phyloP scores from a whole-genome alignment of 1,284 basidiomycete species.

The Rhodotorula sp. region DNA sequence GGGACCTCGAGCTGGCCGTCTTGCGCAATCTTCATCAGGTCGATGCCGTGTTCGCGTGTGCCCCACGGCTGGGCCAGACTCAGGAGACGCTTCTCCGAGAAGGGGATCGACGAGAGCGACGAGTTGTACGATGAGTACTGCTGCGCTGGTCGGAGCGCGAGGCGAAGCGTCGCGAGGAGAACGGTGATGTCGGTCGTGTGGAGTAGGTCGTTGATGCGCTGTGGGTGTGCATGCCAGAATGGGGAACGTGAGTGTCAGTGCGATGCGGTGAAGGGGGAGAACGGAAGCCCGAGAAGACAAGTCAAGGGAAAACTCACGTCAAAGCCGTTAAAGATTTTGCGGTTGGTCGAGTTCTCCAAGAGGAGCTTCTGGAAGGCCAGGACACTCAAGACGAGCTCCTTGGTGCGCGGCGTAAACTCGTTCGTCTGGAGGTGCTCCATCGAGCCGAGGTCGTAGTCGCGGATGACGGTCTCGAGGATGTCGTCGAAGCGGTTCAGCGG shows the following conservation, averaged over 20 bases:
- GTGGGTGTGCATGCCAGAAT: slow-evolving; percentile 16
- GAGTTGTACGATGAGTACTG: slow-evolving; percentile 71
- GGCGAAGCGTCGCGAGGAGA: slow-evolving; percentile 75
- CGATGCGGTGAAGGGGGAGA: not conserved
- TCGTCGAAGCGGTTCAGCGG: slow-evolving; percentile 93
- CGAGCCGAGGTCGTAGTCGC: slow-evolving; percentile 68
- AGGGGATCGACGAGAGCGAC: slow-evolving; percentile 58
- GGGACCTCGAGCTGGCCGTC: slow-evolving; percentile 43
- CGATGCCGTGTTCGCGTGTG: slow-evolving; percentile 49
- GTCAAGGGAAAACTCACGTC: slow-evolving; percentile 65
- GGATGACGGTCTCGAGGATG: slow-evolving; percentile 77
- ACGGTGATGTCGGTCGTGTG: slow-evolving; percentile 87
- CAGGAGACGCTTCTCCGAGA: slow-evolving; percentile 49
- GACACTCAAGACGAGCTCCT: slow-evolving; percentile 74
- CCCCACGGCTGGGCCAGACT: slow-evolving; percentile 47
- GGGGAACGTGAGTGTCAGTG: slow-evolving; percentile 2
- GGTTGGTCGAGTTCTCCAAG: slow-evolving; percentile 95
- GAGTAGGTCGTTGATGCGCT: slow-evolving; percentile 87
- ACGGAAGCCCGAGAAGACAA: not conserved
- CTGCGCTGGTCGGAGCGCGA: slow-evolving; percentile 87
- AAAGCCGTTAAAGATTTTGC: slow-evolving; percentile 94
- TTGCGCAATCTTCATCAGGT: slow-evolving; percentile 51
- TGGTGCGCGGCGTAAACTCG: slow-evolving; percentile 72
- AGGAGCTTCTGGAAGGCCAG: slow-evolving; percentile 84
- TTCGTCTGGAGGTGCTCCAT: slow-evolving; percentile 67